These are phyloP conservation scores for Globisporangium carolinianum DNA, from an alignment of 352 stramenopile genomes.

Conservation along the genomic window DNA sequence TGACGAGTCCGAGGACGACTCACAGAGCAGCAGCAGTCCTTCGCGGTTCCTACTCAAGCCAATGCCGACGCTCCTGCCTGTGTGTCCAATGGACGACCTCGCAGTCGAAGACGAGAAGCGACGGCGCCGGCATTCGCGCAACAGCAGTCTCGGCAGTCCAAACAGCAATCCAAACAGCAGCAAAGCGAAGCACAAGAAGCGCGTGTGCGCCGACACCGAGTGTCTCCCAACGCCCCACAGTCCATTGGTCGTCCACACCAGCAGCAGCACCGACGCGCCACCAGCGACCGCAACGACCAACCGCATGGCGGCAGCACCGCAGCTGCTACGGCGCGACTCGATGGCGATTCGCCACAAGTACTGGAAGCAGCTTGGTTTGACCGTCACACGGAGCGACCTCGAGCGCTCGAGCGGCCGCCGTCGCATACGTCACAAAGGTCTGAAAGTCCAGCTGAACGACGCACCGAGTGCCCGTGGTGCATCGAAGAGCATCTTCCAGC, in stretches of 20 bases:
- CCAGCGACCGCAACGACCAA: neutral
- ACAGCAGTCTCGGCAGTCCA: slow-evolving; percentile 10
- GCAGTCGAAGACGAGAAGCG: slow-evolving; percentile 75
- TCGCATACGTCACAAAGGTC: slow-evolving; percentile 52
- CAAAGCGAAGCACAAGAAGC: slow-evolving; percentile 35
- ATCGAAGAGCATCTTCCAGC: slow-evolving; percentile 70
- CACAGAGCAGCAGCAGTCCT: neutral
- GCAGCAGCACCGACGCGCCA: slow-evolving; percentile 1
- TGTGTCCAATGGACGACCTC: slow-evolving; percentile 71
- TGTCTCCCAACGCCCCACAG: slow-evolving; percentile 44
- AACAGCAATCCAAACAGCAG: slow-evolving; percentile 11
- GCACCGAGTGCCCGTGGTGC: slow-evolving; percentile 24
- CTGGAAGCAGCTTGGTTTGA: slow-evolving; percentile 81
- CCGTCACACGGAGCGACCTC: slow-evolving; percentile 68
- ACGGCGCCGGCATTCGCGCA: slow-evolving; percentile 35
- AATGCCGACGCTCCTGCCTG: slow-evolving; percentile 57
- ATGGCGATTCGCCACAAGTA: slow-evolving; percentile 83
- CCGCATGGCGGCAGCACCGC: neutral
- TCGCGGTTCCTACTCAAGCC: slow-evolving; percentile 53
- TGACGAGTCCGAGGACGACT: slow-evolving; percentile 7
- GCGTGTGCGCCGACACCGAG: slow-evolving; percentile 43
- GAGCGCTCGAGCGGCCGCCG: slow-evolving; percentile 68
- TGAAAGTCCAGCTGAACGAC: slow-evolving; percentile 80
- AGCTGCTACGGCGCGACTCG: slow-evolving; percentile 63
- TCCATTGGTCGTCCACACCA: slow-evolving; percentile 13